These are phyloP conservation scores for Chlamydomonas sphaeroides DNA, from an alignment of 139 green algal species.

Conservation along the genomic window DNA sequence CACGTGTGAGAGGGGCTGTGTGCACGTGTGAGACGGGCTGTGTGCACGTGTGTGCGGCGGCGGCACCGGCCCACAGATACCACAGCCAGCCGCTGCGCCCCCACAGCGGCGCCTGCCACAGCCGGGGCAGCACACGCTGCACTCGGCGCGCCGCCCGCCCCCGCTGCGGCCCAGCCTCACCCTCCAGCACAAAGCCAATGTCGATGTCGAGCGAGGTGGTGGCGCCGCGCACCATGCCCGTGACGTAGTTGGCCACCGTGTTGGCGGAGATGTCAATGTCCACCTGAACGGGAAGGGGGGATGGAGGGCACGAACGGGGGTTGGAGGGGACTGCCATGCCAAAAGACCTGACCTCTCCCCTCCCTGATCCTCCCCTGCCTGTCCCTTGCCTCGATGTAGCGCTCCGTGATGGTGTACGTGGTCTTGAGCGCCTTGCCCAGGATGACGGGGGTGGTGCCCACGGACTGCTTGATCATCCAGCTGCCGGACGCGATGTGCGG, in stretches of 20 bases:
- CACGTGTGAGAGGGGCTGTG: no score
- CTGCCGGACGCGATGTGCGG: conserved; percentile 50
- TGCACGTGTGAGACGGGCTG: no score
- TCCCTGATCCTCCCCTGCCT: background rate
- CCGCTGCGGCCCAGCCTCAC: conserved; percentile 17
- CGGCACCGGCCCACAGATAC: no score
- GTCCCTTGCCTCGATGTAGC: conserved; percentile 3
- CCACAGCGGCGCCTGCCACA: no score
- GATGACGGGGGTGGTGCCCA: conserved; percentile 63
- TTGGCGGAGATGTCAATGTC: conserved; percentile 59
- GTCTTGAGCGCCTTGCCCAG: conserved; percentile 56
- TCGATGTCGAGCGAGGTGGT: conserved; percentile 50
- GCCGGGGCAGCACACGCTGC: no score
- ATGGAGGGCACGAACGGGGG: background rate
- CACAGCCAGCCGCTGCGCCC: no score
- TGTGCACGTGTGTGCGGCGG: no score
- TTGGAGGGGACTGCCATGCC: background rate
- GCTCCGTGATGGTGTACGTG: conserved; percentile 45
- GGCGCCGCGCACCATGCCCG: conserved; percentile 54
- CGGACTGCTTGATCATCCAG: conserved; percentile 61
- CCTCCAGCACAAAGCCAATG: conserved; percentile 57
- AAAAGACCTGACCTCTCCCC: background rate
- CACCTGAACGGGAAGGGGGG: conserved; percentile 42
- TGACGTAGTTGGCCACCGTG: conserved; percentile 53
- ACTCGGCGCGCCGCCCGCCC: no score